Evolutionary conservation across 2,329 filamentous ascomycete genomes (phyloP), one percentile per base, ranked within the genome.

Genomic region (Cercospora berteroae): DNA sequence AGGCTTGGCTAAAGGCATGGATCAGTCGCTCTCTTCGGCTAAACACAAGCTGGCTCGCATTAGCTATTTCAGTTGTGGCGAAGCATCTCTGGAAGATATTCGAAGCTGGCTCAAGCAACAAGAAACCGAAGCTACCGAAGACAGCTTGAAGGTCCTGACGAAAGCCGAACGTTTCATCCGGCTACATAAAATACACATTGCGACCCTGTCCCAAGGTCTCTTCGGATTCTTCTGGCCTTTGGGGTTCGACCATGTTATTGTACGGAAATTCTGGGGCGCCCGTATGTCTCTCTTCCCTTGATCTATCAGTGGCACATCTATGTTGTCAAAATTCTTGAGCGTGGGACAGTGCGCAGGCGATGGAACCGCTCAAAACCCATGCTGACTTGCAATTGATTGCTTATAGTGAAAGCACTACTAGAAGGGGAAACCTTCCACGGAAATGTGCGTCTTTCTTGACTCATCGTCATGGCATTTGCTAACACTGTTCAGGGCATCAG

Each of bases 161-260:
- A 61, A 50, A 33, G 42, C 20, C 9, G 39, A 23, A 13, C 31
- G 31, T 39, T 7, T 20, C 33, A 20, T 59, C 8, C 36, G 16
- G 12, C 27, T 50, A 23, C 58, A 58, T 7, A 67, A 62, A 13
- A 16, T 61, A 16, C 33, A 25, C 9, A 61, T 67, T 29, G 64
- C 60, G 8, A 33, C 55, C n/a, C 16, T 67, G 12, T 36, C 64
- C 5, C 33, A 59, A 44, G 64, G 66, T 31, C 42, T 69, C 4
- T 64, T 62, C 44, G 57, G 25, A 10, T 69, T 69, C 52, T 69
- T 69, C 56, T 69, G 61, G 60, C 67, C 67, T 8, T 25, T 61
- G 13, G 61, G 60, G 13, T 62, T 64, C 12, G 60, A 69, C 16
- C 64, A 67, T 44, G 13, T 59, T 20, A 9, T 63, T 23, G 42